phyloP scores from a whole-genome alignment of 768 basidiomycete species.

The Lactarius sanguifluus region DNA sequence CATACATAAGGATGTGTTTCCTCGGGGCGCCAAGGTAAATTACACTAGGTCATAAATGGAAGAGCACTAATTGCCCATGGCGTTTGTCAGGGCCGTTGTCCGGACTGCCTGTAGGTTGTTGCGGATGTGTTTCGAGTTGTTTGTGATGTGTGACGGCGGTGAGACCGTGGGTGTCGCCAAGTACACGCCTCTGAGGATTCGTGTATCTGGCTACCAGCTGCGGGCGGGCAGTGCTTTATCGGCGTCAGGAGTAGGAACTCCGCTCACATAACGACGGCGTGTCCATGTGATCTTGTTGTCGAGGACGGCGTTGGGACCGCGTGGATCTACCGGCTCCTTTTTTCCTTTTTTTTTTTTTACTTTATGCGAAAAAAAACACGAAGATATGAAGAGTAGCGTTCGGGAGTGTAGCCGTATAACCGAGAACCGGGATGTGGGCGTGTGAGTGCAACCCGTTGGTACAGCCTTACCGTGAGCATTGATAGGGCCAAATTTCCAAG shows the following conservation, averaged over 20 bases:
- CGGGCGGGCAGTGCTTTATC: not conserved
- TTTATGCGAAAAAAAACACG: not conserved
- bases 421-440: not conserved
- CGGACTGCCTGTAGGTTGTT: not conserved
- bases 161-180: not conserved
- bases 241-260: not conserved
- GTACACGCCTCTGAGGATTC: not conserved
- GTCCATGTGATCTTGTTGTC: not conserved
- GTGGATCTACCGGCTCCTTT: not conserved
- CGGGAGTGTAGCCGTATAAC: not conserved
- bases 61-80: not conserved
- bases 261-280: not conserved
- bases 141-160: slow-evolving; percentile 2
- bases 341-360: not conserved
- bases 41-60: slow-evolving; percentile 4
- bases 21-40: slow-evolving; percentile 3
- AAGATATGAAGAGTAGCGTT: not conserved
- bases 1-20: not conserved
- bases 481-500: not conserved
- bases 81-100: not conserved
- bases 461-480: slow-evolving; percentile 1
- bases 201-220: slow-evolving; percentile 3
- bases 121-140: slow-evolving; percentile 18
- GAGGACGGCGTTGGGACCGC: not conserved
- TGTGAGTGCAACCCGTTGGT: not conserved